Base-by-base conservation (phyloP, 805 yeast genomes). In the Suhomyces prunicola region DNA sequence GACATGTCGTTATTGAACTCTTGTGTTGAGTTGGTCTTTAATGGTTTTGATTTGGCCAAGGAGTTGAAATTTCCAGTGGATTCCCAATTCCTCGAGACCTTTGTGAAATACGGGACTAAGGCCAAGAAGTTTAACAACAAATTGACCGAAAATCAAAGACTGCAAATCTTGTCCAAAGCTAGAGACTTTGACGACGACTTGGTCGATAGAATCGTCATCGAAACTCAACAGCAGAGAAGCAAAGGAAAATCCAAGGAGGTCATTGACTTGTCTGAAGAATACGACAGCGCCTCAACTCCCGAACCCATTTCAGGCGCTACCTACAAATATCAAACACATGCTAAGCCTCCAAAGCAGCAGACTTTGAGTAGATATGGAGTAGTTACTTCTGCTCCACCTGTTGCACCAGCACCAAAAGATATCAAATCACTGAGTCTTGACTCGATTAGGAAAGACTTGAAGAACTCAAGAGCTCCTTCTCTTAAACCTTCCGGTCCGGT, bases 1-100 rank as follows among this genome's bases (percentile, higher is more conserved):
- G 97, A 92, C 67, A 74, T 81, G 6, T 87, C 90, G 2, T 73
- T 93, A 46, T 71, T 89, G 45, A 79, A 78, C 24, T 80, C 90
- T 1, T 90, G 97, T 74, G 92, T 89, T 5, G 77, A 79, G 23
- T 72, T 90, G 46, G 87, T 88, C 4, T 79, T 84, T 48, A 78
- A 80, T 44, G 83, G 90, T 0, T 74, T 90, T 46, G 88, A 85
- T 58, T 67, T 88, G 44, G 88, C 91, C 0, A 68, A 71, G 29
- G 85, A 82, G 41, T 71, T 84, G 40, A 63, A 78, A 10, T 74
- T 86, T 27, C 62, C 65, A 2, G 75, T 87, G 19, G 85, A 84
- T 40, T 77, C 74, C 3, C 74, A 73, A 1, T 74, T 88, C 46
- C 75, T 86, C 10, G 78, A 77, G 22, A 67, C 80, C 44, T 77